Evolutionary conservation across 2,329 filamentous ascomycete species (phyloP).

Genomic region (Cercospora berteroae): DNA sequence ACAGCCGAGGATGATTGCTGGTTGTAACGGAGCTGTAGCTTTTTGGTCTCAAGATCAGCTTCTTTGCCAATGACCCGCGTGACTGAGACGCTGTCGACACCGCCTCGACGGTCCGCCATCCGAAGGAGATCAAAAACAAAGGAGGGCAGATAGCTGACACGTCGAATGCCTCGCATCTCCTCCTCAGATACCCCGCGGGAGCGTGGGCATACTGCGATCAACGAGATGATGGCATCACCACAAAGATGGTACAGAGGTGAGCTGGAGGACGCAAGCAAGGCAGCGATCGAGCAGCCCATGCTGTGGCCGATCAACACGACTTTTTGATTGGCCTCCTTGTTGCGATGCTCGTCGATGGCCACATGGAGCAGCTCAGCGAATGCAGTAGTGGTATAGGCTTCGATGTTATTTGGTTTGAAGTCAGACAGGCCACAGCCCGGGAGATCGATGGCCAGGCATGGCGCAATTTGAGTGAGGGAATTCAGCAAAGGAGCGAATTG

Average conservation of each 20-base stretch:
- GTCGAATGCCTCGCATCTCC: constrained; percentile 50
- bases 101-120: constrained; percentile 74
- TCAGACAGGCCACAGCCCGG: constrained; percentile 83
- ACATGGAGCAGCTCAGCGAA: constrained; percentile 71
- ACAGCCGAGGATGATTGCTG: constrained; percentile 77
- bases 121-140: constrained; percentile 75
- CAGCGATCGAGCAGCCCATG: constrained; percentile 79
- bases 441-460: constrained; percentile 83
- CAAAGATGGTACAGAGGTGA: constrained; percentile 51
- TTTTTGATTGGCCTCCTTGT: constrained; percentile 62
- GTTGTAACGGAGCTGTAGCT: constrained; percentile 73
- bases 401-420: constrained; percentile 68
- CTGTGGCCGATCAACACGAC: constrained; percentile 85
- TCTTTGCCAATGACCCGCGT: constrained; percentile 68
- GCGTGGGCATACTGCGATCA: constrained; percentile 79
- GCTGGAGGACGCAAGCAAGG: constrained; percentile 64
- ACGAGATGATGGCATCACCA: constrained; percentile 65
- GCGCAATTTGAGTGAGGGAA: constrained; percentile 58
- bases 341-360: constrained; percentile 71
- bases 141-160: constrained; percentile 66
- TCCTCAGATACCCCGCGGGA: constrained; percentile 52
- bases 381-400: constrained; percentile 75
- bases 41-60: constrained; percentile 64
- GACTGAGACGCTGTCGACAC: constrained; percentile 74
- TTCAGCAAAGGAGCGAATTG: constrained; percentile 82